These are phyloP conservation scores for Hypoxylon fuscum DNA, from an alignment of 495 filamentous ascomycete genomes.

Conservation along the genomic window DNA sequence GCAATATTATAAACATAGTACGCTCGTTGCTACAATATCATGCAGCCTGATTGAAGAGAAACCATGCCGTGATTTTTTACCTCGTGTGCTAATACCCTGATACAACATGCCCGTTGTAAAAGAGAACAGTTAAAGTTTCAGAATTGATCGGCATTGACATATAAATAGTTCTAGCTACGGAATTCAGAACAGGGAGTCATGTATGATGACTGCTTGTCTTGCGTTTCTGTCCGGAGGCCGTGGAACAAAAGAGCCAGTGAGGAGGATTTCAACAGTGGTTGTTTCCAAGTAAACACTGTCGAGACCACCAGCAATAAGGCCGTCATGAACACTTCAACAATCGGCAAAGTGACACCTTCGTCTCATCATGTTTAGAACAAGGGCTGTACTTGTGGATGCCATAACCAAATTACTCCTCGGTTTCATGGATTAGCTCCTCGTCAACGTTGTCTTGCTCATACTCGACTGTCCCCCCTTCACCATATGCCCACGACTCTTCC, in stretches of 20 bases:
- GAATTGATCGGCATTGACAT: not conserved
- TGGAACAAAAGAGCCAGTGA: not conserved
- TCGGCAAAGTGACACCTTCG: no score
- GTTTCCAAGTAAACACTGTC: not conserved
- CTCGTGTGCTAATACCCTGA: no score
- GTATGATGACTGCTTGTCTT: not conserved
- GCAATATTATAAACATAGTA: no score
- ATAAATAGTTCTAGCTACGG: not conserved
- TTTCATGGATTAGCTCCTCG: not conserved
- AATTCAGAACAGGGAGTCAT: not conserved
- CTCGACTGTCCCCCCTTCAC: not conserved
- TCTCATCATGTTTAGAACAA: no score
- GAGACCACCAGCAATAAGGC: not conserved
- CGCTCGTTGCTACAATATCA: no score
- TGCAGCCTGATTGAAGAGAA: no score
- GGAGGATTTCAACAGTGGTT: not conserved
- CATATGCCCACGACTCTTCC: not conserved
- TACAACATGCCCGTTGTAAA: no score
- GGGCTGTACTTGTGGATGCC: no score
- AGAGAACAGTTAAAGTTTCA: slow-evolving; percentile 1
- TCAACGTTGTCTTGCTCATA: not conserved
- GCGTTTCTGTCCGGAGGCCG: not conserved
- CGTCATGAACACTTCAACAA: not conserved
- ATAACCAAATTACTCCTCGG: not conserved
- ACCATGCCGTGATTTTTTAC: no score